Evolutionary conservation across 2,329 filamentous ascomycete species (phyloP), one percentile per base, ranked within the genome.

Genomic region (Fusarium armeniacum): DNA sequence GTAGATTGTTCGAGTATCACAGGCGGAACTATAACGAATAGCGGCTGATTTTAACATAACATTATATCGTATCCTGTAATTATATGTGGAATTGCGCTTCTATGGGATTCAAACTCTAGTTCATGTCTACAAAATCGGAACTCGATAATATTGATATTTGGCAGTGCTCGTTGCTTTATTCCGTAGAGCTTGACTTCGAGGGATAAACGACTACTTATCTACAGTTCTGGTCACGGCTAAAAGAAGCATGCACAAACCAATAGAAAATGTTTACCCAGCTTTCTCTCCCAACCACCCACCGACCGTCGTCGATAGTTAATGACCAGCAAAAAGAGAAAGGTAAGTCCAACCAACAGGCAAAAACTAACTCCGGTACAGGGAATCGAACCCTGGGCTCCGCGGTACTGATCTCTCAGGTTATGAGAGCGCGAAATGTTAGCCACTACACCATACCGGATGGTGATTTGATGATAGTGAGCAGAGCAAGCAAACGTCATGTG

Each of bases 361-460:
- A 28, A 28, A 15, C 6, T 20, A 40, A 46, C 70, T 73, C 71
- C 71, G 71, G 71, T 73, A 73, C 71, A 72, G 71, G 71, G 71
- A 73, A 73, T 73, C 71, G 71, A 73, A 73, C 71, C 71, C 71
- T 73, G 67, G 67, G 71, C 72, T 73, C 72, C 69, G 69, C 69
- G 71, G 69, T 45, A 36, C 45, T 62, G 5, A 44, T 63, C 60
- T 45, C 60, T 63, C 57, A 62, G 6, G 44, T 62, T 62, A 54
- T 76, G 75, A 76, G 75, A 76, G 75, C 75, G 75, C 72, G 74
- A 76, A 76, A 76, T 76, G 75, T 76, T 76, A 74, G 74, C 75
- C 75, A 76, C 74, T 76, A 76, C 75, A 76, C 75, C 75, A 76
- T 76, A 76, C 75, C 75, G 75, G 75, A 76, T 38, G 26, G 6